Conservation (phyloP, 176 grass and related monocot genomes). For the Microstegium vimineum region DNA sequence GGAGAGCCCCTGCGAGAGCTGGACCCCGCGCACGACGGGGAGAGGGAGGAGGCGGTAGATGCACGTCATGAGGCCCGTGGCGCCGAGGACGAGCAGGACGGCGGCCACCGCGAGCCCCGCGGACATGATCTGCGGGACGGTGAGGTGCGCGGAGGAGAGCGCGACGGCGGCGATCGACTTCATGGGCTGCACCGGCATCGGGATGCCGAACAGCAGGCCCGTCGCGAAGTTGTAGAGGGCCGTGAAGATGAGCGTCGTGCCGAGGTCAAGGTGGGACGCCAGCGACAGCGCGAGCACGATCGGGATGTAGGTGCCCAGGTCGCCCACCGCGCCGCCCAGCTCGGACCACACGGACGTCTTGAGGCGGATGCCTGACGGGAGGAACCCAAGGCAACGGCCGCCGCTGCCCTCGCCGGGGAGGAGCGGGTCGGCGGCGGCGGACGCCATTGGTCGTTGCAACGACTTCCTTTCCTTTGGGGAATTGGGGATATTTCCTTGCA, state of each 20-base stretch:
- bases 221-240: constrained; percentile 81
- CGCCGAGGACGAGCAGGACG: constrained; percentile 66
- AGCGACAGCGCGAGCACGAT: constrained; percentile 84
- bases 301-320: constrained; percentile 90
- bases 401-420: constrained; percentile 22
- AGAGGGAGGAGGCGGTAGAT: constrained; percentile 74
- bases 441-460: constrained; percentile 11
- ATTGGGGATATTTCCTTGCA: constrained; percentile 1
- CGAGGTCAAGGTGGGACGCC: constrained; percentile 60
- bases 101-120: constrained; percentile 63
- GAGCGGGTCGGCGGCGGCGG: constrained; percentile 26
- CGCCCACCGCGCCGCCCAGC: constrained; percentile 72
- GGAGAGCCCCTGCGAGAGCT: constrained; percentile 80
- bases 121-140: constrained; percentile 73
- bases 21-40: constrained; percentile 77
- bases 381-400: not conserved
- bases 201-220: constrained; percentile 78
- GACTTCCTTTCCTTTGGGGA: not conserved
- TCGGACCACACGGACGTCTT: constrained; percentile 67
- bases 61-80: constrained; percentile 67
- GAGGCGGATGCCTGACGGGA: constrained; percentile 28
- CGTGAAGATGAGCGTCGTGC: constrained; percentile 84
- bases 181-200: constrained; percentile 97
- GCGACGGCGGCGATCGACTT: constrained; percentile 92
- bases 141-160: constrained; percentile 66